A percentile compares a stretch with the other conserved stretches of the same genome.
These are phyloP conservation scores for Lactifluus hygrophoroides DNA, from an alignment of 768 basidiomycete genomes.

Conservation along the genomic window DNA sequence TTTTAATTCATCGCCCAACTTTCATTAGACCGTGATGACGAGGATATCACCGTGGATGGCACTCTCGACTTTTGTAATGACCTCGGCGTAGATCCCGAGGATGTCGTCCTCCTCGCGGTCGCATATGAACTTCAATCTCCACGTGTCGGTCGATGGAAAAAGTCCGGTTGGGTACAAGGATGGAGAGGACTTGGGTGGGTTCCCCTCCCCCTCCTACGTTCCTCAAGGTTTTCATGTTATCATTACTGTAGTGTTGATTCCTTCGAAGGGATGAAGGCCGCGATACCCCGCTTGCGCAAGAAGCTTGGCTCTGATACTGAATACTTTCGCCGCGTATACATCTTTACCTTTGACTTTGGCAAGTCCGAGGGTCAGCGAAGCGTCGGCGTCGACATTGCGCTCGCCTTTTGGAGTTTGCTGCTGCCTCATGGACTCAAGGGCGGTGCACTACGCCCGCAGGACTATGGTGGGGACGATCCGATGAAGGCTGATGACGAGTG, in stretches of 20 bases:
- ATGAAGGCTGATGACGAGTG: slow-evolving; percentile 42
- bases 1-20: background rate
- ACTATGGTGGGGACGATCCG: slow-evolving; percentile 37
- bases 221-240: too few relatives aligned
- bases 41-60: slow-evolving; percentile 67
- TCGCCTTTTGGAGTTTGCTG: slow-evolving; percentile 71
- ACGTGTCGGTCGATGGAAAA: slow-evolving; percentile 60
- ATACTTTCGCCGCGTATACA: slow-evolving; percentile 76
- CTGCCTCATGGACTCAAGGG: slow-evolving; percentile 62
- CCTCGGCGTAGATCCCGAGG: slow-evolving; percentile 62
- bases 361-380: slow-evolving; percentile 70
- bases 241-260: slow-evolving; percentile 73
- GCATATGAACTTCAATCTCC: slow-evolving; percentile 78
- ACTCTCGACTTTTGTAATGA: slow-evolving; percentile 73
- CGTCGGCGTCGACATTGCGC: slow-evolving; percentile 61
- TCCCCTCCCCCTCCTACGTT: background rate
- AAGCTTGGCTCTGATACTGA: slow-evolving; percentile 54
- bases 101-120: slow-evolving; percentile 73
- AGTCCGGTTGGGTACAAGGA: slow-evolving; percentile 67
- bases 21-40: slow-evolving; percentile 44
- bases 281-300: slow-evolving; percentile 45
- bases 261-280: slow-evolving; percentile 48
- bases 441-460: slow-evolving; percentile 44
- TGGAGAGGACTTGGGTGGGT: slow-evolving; percentile 69
- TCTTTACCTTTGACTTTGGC: slow-evolving; percentile 74